These are phyloP conservation scores for Aotearoamyces nothofagi DNA, from an alignment of 2,329 filamentous ascomycete species.

Conservation along the genomic window DNA sequence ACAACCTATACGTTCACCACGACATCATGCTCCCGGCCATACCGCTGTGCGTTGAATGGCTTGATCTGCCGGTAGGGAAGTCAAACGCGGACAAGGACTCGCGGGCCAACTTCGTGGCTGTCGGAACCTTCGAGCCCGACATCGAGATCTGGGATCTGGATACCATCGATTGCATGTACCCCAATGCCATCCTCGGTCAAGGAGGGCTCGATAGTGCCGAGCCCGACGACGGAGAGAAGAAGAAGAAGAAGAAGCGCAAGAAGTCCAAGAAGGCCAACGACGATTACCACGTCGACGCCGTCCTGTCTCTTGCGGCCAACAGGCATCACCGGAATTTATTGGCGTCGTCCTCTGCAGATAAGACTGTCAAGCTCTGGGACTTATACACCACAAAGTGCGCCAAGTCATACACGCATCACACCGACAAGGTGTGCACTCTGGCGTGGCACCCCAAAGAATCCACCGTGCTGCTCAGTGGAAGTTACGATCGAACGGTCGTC, in stretches of 20 bases:
- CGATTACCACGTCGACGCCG: slow-evolving; percentile 84
- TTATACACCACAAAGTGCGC: slow-evolving; percentile 83
- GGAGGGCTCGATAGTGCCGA: slow-evolving; percentile 33
- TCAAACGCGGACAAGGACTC: slow-evolving; percentile 42
- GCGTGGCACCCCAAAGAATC: slow-evolving; percentile 84
- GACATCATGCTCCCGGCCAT: slow-evolving; percentile 98
- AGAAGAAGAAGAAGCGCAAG: slow-evolving; percentile 82
- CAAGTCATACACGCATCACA: slow-evolving; percentile 91
- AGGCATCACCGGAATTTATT: slow-evolving; percentile 86
- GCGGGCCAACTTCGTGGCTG: slow-evolving; percentile 79
- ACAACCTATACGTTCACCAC: slow-evolving; percentile 98
- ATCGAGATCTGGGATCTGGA: slow-evolving; percentile 98
- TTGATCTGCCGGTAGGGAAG: slow-evolving; percentile 80
- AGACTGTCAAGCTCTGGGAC: slow-evolving; percentile 97
- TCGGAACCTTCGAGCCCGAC: slow-evolving; percentile 95
- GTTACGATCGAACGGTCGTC: slow-evolving; percentile 87
- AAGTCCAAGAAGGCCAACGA: slow-evolving; percentile 82
- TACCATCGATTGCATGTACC: slow-evolving; percentile 94
- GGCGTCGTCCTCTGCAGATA: slow-evolving; percentile 88
- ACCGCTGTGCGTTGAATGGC: slow-evolving; percentile 88
- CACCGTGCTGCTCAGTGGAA: slow-evolving; percentile 80
- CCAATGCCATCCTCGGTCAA: slow-evolving; percentile 86
- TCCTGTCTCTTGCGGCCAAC: slow-evolving; percentile 84
- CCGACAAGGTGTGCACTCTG: slow-evolving; percentile 92
- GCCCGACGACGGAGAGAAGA: slow-evolving; percentile 34